Base-by-base conservation (phyloP, 1,284 basidiomycete genomes). In the Rugosomyces carneus region DNA sequence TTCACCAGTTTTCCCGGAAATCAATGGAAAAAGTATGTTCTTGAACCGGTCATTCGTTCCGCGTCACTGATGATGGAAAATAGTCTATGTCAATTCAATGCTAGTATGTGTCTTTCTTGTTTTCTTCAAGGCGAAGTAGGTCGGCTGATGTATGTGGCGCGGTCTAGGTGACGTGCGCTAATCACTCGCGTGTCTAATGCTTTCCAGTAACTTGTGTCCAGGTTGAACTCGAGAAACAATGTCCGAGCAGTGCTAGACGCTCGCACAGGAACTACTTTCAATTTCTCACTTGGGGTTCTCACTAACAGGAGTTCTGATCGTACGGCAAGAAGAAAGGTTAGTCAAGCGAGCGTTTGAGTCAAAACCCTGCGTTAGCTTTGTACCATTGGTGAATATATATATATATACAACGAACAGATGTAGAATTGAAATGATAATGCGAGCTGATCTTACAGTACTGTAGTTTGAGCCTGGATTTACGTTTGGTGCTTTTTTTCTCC, bases 51-150 rank as follows among this genome's bases (percentile, higher is more conserved):
- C 15, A 6, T 1, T n/a, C 15, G 2, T n/a, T n/a, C n/a, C n/a
- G n/a, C 3, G 15, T 37, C 34, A 16, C 16, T 16, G 7, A 1
- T 35, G 13, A 31, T 13, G 13, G 29, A 8, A 10, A 8, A 31
- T 10, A 47, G 45, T 47, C 10, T 47, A 47, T 13, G 45, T 47
- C n/a, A 47, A 47, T 35, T 47, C 45, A 3, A 24, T 47, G 8
- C 19, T 47, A 34, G 45, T 45, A 2, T 40, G 32, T 31, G 24
- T 26, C 10, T 26, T 31, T 11, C 29, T 31, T n/a, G 7, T 31
- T n/a, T 24, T 16, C 5, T 16, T n/a, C 8, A 13, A n/a, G n/a
- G n/a, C n/a, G n/a, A n/a, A n/a, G n/a, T n/a, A n/a, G n/a, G n/a
- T n/a, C 13, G 5, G 4, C 36, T 43, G 29, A 36, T 16, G 11